Percentiles rank a stretch among this genome's conserved stretches.
These are phyloP conservation scores for Kickxella alabastrina DNA, from an alignment of 192 early-diverging fungal genomes.

Conservation along the genomic window DNA sequence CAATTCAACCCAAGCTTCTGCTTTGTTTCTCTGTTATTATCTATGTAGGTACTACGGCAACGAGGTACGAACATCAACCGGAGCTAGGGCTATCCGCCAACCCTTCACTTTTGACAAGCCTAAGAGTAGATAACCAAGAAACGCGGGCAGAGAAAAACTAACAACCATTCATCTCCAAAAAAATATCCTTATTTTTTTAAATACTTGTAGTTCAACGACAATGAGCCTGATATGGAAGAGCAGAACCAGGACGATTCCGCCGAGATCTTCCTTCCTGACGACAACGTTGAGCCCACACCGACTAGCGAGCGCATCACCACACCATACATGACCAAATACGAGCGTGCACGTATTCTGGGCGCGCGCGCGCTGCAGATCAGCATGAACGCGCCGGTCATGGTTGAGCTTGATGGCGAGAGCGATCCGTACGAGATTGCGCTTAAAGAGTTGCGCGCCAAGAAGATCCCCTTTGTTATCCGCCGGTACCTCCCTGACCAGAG, in stretches of 20 bases:
- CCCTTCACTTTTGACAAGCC: too few species aligned
- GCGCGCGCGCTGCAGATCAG: slow-evolving; percentile 94
- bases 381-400: slow-evolving; percentile 99
- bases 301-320: slow-evolving; percentile 84
- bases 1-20: too few species aligned
- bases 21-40: too few species aligned
- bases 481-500: slow-evolving; percentile 90
- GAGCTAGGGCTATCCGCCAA: not conserved
- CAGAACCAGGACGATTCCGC: slow-evolving; percentile 32
- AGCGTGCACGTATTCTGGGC: slow-evolving; percentile 82
- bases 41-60: not conserved
- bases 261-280: slow-evolving; percentile 45
- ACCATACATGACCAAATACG: slow-evolving; percentile 99
- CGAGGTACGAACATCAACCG: not conserved
- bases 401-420: slow-evolving; percentile 87
- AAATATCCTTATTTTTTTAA: too few species aligned
- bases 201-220: slow-evolving; percentile 9
- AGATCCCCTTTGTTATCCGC: slow-evolving; percentile 88
- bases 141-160: not conserved
- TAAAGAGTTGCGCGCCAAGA: slow-evolving; percentile 89
- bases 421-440: slow-evolving; percentile 93
- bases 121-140: not conserved
- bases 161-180: too few species aligned
- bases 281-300: slow-evolving; percentile 28
- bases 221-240: slow-evolving; percentile 23